Conservation (phyloP, 2,329 filamentous ascomycete genomes). For the Mycosphaerella sp. region DNA sequence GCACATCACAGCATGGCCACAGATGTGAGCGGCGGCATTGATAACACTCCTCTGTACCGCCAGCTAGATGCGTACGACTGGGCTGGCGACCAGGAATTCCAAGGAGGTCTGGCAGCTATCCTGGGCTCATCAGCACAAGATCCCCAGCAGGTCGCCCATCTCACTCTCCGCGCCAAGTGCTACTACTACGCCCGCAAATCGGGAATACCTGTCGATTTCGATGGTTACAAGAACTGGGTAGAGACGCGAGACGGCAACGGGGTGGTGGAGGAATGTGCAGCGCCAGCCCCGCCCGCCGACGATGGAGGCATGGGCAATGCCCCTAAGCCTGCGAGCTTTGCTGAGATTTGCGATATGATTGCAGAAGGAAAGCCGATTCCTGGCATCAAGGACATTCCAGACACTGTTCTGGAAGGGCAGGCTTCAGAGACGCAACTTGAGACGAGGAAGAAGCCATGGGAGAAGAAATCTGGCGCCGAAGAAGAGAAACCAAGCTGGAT, state of each 20-base stretch:
- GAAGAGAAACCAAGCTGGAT: conserved; percentile 27
- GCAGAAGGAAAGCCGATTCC: conserved; percentile 76
- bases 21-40: conserved; percentile 10
- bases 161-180: conserved; percentile 61
- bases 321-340: conserved; percentile 74
- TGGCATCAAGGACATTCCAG: conserved; percentile 79
- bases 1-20: conserved; percentile 18
- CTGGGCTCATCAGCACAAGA: conserved; percentile 52
- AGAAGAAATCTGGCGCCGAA: conserved; percentile 46
- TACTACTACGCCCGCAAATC: conserved; percentile 55
- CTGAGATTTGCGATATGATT: conserved; percentile 78
- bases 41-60: conserved; percentile 42
- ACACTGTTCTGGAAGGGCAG: conserved; percentile 66
- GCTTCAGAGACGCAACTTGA: conserved; percentile 51
- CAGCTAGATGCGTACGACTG: conserved; percentile 62
- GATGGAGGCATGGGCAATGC: conserved; percentile 43
- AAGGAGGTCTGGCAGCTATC: conserved; percentile 60
- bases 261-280: not conserved
- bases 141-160: conserved; percentile 48
- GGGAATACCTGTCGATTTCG: conserved; percentile 55
- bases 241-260: conserved; percentile 30
- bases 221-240: conserved; percentile 60
- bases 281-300: not conserved
- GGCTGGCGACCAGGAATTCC: conserved; percentile 61
- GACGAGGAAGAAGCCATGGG: conserved; percentile 71